Base-by-base conservation (phyloP, 495 filamentous ascomycete genomes). In the Rhypophila decipiens region DNA sequence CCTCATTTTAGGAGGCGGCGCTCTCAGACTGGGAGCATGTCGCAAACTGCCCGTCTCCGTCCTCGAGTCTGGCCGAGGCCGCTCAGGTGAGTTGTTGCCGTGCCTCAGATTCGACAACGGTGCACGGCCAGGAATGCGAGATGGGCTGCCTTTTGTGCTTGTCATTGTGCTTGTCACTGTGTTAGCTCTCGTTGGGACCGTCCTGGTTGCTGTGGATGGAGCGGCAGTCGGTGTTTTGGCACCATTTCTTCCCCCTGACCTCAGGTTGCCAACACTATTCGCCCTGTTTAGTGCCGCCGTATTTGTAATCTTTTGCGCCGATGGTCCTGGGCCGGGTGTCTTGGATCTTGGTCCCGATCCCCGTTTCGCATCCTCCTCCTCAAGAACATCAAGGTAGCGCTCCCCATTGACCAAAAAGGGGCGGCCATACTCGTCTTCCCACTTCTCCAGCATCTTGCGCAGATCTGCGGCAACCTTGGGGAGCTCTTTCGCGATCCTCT, bases 381-480 rank as follows among this genome's bases (percentile, higher is more conserved):
- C 82, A 24, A 94, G 69, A 47, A 83, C 71, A 52, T 95, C 87
- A 36, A 94, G 72, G 58, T 97, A 99, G 54, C 87, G 75, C 51
- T 95, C 84, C 23, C 93, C 93, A 50, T 90, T 87, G 24, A 99
- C 88, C 33, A 91, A 71, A 73, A 97, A 96, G 18, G 90, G 88
- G 33, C 90, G 80, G 24, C 90, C 90, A 59, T 88, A 95, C 50
- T 96, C 90, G 47, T 95, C 86, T 61, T 96, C 94, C 86, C 87
- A 99, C 29, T 77, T 68, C 67, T 94, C 90, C 23, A 99, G 72
- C 73, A 77, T 73, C 56, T 84, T 94, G 50, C 77, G 81, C 35
- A 99, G 71, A 9, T 97, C 90, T 0, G 74, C 73, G 44, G 89
- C 86, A 13, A 99, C 73, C 65, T 93, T 97, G 5, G 93, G 93